A percentile compares a stretch with the other conserved stretches of the same genome.
These are phyloP conservation scores for Talaromyces stipitatus DNA, from an alignment of 495 filamentous ascomycete species.

Conservation along the genomic window DNA sequence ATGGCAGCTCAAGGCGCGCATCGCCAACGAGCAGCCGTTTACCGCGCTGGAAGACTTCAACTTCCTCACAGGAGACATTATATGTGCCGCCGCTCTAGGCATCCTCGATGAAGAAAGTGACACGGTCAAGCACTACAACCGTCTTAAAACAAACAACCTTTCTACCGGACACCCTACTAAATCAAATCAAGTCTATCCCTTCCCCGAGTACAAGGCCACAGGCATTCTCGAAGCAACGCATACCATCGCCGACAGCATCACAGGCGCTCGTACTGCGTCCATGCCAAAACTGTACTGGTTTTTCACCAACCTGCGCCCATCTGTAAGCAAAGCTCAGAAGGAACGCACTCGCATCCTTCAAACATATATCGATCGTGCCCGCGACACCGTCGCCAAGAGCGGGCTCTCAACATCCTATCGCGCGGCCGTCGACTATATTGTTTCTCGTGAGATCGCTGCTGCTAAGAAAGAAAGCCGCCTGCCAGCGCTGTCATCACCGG, in stretches of 20 bases:
- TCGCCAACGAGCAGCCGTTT: constrained; percentile 26
- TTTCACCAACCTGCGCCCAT: background rate
- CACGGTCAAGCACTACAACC: background rate
- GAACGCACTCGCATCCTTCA: background rate
- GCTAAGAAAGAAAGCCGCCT: background rate
- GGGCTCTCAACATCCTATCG: background rate
- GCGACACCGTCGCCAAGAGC: background rate
- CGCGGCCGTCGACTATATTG: background rate
- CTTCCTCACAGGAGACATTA: constrained; percentile 23
- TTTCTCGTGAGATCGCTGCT: background rate
- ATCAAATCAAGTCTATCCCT: background rate
- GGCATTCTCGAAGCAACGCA: background rate
- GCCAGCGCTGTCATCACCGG: background rate
- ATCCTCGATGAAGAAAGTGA: background rate
- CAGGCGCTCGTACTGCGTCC: background rate
- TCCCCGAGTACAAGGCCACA: background rate
- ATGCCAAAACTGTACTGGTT: background rate
- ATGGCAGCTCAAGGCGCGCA: constrained; percentile 24
- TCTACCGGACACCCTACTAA: background rate
- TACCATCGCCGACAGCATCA: background rate
- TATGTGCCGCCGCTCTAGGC: constrained; percentile 25
- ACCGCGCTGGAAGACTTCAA: constrained; percentile 24
- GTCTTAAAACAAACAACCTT: background rate
- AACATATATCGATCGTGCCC: background rate
- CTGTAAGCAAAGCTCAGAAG: background rate